These are phyloP conservation scores for Kwoniella sp. DNA, from an alignment of 768 basidiomycete species.

Conservation along the genomic window DNA sequence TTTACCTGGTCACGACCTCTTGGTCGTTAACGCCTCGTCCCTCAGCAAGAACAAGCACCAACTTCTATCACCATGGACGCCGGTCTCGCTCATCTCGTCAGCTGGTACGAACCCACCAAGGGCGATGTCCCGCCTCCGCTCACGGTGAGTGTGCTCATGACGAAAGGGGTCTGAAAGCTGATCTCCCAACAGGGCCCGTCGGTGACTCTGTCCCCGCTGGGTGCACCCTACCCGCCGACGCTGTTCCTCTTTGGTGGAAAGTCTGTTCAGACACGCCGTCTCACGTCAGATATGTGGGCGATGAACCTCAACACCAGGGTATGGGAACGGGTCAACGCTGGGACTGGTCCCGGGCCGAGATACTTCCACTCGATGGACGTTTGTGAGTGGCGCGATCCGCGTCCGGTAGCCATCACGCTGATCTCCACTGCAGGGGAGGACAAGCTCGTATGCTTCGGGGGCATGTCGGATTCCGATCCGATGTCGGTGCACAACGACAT, in stretches of 20 bases:
- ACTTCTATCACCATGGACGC: constrained; percentile 27
- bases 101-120: constrained; percentile 39
- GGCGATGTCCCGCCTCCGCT: constrained; percentile 45
- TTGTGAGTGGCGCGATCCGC: constrained; percentile 50
- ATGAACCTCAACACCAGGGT: constrained; percentile 76
- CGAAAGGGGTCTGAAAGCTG: too few relatives aligned
- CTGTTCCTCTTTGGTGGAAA: constrained; percentile 63
- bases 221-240: constrained; percentile 28
- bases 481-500: constrained; percentile 85
- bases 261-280: constrained; percentile 74
- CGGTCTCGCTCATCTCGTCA: constrained; percentile 37
- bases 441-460: constrained; percentile 87
- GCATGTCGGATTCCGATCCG: constrained; percentile 77
- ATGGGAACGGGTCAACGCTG: constrained; percentile 71
- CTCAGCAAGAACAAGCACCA: not conserved
- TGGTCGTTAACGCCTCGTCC: too few relatives aligned
- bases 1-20: too few relatives aligned
- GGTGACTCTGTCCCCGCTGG: constrained; percentile 37
- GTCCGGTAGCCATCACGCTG: not conserved
- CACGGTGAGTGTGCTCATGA: constrained; percentile 34
- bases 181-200: constrained; percentile 46
- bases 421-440: constrained; percentile 59
- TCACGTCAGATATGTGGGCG: constrained; percentile 84
- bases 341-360: constrained; percentile 61
- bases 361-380: constrained; percentile 93